phyloP scores from a whole-genome alignment of 257 asterid species.

The Gentiana dahurica region DNA sequence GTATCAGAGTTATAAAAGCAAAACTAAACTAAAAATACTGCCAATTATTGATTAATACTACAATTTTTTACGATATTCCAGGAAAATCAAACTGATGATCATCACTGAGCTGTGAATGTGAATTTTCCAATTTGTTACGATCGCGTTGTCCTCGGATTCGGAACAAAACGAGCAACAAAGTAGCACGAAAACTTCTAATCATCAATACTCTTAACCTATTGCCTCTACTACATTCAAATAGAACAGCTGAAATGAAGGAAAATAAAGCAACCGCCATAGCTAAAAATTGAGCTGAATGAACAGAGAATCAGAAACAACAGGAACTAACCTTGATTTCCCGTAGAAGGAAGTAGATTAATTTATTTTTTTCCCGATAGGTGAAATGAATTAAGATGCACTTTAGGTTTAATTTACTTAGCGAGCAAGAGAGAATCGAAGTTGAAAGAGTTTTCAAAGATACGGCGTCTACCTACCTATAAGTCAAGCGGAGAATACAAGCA shows the following conservation, averaged over 20 bases:
- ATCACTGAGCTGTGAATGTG: too few relatives aligned
- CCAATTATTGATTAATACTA: too few relatives aligned
- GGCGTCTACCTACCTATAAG: neutral
- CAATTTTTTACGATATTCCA: too few relatives aligned
- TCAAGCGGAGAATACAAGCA: neutral
- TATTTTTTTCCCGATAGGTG: too few relatives aligned
- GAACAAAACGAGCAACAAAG: too few relatives aligned
- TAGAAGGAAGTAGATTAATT: neutral
- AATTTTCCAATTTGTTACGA: too few relatives aligned
- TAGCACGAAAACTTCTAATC: too few relatives aligned
- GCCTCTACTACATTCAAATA: neutral
- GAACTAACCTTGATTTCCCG: neutral
- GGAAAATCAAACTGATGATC: too few relatives aligned
- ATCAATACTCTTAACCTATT: too few relatives aligned
- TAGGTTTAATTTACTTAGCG: constrained; percentile 1
- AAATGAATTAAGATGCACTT: neutral
- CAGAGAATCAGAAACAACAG: neutral
- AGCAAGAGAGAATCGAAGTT: constrained; percentile 1
- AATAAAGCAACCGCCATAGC: neutral
- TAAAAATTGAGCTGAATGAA: neutral
- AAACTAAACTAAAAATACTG: too few relatives aligned
- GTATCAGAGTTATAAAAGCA: too few relatives aligned
- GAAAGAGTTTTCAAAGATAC: neutral
- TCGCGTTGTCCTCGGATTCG: too few relatives aligned
- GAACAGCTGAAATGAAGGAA: neutral